phyloP scores from a whole-genome alignment of 1,139 yeast genomes.

The Diutina sp. region DNA sequence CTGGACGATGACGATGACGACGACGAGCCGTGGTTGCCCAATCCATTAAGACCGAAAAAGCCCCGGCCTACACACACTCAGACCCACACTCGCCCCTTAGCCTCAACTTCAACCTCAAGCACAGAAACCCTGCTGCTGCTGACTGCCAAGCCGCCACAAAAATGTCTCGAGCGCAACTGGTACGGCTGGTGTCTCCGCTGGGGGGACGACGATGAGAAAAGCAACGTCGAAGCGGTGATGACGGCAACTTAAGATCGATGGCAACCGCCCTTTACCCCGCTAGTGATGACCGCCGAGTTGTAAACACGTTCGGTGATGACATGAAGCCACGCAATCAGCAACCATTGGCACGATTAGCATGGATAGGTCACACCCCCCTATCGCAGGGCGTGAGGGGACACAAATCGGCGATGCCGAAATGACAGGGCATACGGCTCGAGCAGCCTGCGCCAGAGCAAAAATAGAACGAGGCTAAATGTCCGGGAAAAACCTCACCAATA shows the following conservation, averaged over 20 bases:
- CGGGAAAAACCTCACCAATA: no score
- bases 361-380: no score
- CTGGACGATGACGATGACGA: slow-evolving; percentile 33
- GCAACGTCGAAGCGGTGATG: not conserved
- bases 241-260: not conserved
- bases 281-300: not conserved
- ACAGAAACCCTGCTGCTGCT: slow-evolving; percentile 4
- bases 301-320: no score
- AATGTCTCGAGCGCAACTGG: slow-evolving; percentile 32
- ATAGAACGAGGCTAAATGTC: no score
- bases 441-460: no score
- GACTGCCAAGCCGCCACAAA: slow-evolving; percentile 12
- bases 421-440: no score
- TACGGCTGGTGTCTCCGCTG: slow-evolving; percentile 34
- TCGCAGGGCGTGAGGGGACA: no score
- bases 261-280: not conserved
- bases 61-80: not conserved
- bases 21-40: slow-evolving; percentile 26
- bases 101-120: slow-evolving; percentile 4
- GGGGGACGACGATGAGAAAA: slow-evolving; percentile 15
- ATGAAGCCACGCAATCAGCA: no score
- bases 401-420: no score
- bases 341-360: no score
- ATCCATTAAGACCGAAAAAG: slow-evolving; percentile 19
- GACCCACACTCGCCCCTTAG: slow-evolving; percentile 3